phyloP scores from a whole-genome alignment of 2,329 filamentous ascomycete genomes.

The Fusarium sp. region DNA sequence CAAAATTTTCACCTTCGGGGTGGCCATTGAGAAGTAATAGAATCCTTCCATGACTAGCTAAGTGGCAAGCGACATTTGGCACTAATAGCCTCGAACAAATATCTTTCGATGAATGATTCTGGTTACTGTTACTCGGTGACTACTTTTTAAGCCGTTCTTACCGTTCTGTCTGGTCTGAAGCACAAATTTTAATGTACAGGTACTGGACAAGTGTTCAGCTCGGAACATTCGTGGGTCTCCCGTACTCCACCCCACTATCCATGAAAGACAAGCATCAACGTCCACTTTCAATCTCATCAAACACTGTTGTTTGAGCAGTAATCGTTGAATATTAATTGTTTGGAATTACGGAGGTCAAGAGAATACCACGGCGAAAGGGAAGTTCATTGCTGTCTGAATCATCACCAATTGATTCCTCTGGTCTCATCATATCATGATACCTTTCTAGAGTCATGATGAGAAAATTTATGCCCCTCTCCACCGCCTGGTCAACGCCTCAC shows the following conservation, averaged over 20 bases:
- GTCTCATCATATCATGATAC: slow-evolving; percentile 8
- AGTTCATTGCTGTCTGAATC: not conserved
- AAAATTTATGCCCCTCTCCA: slow-evolving; percentile 41
- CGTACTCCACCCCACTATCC: slow-evolving; percentile 17
- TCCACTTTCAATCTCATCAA: slow-evolving; percentile 36
- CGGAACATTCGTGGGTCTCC: slow-evolving; percentile 32
- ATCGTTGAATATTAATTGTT: slow-evolving; percentile 1
- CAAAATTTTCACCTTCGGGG: slow-evolving; percentile 13
- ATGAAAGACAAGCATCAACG: slow-evolving; percentile 31
- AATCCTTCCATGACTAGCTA: slow-evolving; percentile 4
- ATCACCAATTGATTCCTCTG: not conserved
- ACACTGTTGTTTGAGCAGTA: slow-evolving; percentile 11
- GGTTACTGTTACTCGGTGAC: not conserved
- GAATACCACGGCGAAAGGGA: not conserved
- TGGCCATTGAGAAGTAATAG: slow-evolving; percentile 9
- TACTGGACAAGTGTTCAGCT: slow-evolving; percentile 27
- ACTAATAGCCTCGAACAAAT: slow-evolving; percentile 8
- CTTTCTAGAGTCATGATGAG: slow-evolving; percentile 14
- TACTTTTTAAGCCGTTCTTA: slow-evolving; percentile 3
- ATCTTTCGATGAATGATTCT: slow-evolving; percentile 2
- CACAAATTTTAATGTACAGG: slow-evolving; percentile 4
- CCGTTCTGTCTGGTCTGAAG: not conserved
- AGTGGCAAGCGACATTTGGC: slow-evolving; percentile 6
- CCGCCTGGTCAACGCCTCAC: slow-evolving; percentile 38
- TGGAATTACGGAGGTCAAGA: not conserved